Percentiles rank a stretch among this genome's conserved stretches.
phyloP scores from a whole-genome alignment of 1,139 yeast genomes.

The Candida freyschussii region DNA sequence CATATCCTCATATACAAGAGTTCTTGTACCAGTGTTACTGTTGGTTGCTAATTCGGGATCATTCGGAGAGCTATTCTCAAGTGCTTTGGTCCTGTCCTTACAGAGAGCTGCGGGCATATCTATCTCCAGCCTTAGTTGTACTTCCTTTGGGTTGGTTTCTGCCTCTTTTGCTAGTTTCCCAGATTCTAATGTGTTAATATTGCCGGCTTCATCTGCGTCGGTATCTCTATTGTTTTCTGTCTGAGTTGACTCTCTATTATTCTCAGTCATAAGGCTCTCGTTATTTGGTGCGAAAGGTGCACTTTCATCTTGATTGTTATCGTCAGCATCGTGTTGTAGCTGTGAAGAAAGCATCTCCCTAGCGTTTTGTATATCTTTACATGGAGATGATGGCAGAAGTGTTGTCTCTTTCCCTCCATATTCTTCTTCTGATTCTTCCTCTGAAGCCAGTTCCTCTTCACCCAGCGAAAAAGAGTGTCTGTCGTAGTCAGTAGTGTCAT shows the following conservation, averaged over 20 bases:
- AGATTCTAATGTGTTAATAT: no score
- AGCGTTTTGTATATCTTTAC: conserved; percentile 13
- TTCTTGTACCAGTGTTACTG: background rate
- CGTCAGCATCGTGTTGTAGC: no score
- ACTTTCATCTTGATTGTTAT: no score
- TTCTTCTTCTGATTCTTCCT: conserved; percentile 5
- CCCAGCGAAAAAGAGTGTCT: conserved; percentile 13
- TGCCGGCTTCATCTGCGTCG: no score
- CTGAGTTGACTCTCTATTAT: no score
- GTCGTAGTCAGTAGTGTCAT: background rate
- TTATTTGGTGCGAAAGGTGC: no score
- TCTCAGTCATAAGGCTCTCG: no score
- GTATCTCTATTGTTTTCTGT: no score
- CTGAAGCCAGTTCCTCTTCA: conserved; percentile 17
- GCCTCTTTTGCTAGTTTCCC: no score
- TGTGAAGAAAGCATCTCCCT: conserved; percentile 15
- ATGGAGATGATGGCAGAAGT: conserved; percentile 14
- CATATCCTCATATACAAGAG: background rate
- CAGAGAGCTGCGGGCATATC: no score
- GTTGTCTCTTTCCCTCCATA: conserved; percentile 3
- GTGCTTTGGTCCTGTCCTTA: no score
- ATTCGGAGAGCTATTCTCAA: background rate
- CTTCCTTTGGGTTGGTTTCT: no score
- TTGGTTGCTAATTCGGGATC: background rate
- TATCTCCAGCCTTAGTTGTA: background rate